Conservation (phyloP, 768 basidiomycete genomes). For the Boletus sp. region DNA sequence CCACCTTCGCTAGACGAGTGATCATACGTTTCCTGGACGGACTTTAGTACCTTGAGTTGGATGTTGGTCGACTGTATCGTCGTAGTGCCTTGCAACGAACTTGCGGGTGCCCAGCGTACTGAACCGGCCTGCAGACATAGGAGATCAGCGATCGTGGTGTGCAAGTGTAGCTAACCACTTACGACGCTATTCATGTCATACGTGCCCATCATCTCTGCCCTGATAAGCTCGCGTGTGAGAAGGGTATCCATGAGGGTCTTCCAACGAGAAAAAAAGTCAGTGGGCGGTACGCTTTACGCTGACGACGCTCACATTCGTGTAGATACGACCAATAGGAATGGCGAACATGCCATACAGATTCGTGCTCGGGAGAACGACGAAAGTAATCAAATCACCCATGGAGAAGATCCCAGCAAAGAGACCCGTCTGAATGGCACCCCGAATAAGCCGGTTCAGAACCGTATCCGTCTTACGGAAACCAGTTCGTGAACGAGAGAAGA, state of each 20-base stretch:
- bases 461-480: neutral
- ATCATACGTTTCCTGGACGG: neutral
- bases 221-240: neutral
- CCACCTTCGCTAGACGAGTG: neutral
- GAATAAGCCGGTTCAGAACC: neutral
- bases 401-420: neutral
- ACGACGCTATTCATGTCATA: neutral
- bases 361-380: neutral
- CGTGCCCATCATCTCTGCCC: neutral
- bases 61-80: neutral
- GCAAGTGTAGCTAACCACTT: neutral
- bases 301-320: constrained; percentile 7
- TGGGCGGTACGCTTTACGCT: neutral
- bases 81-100: neutral
- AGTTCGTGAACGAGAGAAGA: neutral
- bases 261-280: neutral
- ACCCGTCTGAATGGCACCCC: neutral
- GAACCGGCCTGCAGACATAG: neutral
- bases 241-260: neutral
- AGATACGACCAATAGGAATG: neutral
- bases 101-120: neutral
- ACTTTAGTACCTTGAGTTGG: neutral
- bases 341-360: neutral
- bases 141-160: neutral
- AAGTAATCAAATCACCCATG: neutral